Evolutionary conservation across 164 flowering plant genomes (phyloP).

Genomic region (Dillenia turbinata): DNA sequence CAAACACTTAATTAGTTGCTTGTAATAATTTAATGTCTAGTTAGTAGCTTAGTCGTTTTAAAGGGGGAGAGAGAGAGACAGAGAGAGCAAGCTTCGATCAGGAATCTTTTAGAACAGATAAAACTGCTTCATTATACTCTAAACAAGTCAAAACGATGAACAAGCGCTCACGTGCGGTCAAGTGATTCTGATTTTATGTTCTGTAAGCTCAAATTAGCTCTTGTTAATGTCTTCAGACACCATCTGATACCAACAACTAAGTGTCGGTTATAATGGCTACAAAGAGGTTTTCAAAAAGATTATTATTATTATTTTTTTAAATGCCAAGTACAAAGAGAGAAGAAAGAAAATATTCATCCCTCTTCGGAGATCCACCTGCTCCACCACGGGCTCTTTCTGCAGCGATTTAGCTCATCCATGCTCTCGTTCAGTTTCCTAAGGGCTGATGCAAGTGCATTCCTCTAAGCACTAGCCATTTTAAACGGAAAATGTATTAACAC

Average conservation of each 20-base stretch:
- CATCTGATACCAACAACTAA: slow-evolving; percentile 5
- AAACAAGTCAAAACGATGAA: too few species aligned
- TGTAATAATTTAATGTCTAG: too few species aligned
- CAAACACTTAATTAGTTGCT: too few species aligned
- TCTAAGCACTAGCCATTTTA: slow-evolving; percentile 55
- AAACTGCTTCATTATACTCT: too few species aligned
- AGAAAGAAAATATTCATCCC: slow-evolving; percentile 42
- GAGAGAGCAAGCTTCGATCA: too few species aligned
- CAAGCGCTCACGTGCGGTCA: too few species aligned
- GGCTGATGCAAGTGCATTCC: slow-evolving; percentile 80
- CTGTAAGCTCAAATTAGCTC: neutral
- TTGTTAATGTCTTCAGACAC: slow-evolving; percentile 1
- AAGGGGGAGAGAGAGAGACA: too few species aligned
- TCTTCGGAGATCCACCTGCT: slow-evolving; percentile 94
- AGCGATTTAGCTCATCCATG: slow-evolving; percentile 64
- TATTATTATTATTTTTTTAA: slow-evolving; percentile 1
- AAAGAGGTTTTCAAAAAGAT: slow-evolving; percentile 1
- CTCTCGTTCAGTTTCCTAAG: slow-evolving; percentile 70
- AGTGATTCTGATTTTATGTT: too few species aligned
- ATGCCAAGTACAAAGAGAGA: slow-evolving; percentile 8
- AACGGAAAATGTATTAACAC: neutral
- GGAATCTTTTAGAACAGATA: too few species aligned
- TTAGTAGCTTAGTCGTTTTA: too few species aligned
- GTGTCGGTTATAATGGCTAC: slow-evolving; percentile 1
- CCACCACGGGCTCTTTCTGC: slow-evolving; percentile 96